These are phyloP conservation scores for Neocallimastix lanati DNA, from an alignment of 192 early-diverging fungal species.

Conservation along the genomic window DNA sequence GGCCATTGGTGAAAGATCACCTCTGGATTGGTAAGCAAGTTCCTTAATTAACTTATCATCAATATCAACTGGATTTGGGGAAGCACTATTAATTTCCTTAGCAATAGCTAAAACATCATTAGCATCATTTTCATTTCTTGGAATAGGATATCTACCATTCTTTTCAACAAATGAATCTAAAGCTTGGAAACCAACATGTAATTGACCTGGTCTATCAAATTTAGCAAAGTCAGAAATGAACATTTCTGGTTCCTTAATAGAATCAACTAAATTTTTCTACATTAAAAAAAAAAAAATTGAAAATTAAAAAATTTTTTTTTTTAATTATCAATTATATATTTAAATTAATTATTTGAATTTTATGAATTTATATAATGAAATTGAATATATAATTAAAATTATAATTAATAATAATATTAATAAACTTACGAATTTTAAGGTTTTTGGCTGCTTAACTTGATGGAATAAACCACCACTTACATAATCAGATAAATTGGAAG, in stretches of 20 bases:
- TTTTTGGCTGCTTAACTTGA: constrained; percentile 86
- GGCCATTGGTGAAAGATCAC: constrained; percentile 84
- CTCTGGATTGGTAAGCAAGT: constrained; percentile 69
- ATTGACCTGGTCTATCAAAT: constrained; percentile 85
- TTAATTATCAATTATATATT: too few species aligned
- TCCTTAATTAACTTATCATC: constrained; percentile 73
- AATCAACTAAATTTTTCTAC: constrained; percentile 49
- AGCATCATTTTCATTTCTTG: constrained; percentile 73
- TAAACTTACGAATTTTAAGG: constrained; percentile 55
- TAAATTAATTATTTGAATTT: too few species aligned
- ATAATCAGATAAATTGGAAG: constrained; percentile 53
- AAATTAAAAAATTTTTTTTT: too few species aligned
- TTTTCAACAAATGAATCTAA: constrained; percentile 61
- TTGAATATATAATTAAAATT: too few species aligned
- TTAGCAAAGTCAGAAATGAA: constrained; percentile 89
- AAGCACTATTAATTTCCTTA: constrained; percentile 49
- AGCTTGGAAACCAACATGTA: constrained; percentile 88
- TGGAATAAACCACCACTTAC: constrained; percentile 74
- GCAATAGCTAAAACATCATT: constrained; percentile 51
- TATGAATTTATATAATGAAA: too few species aligned
- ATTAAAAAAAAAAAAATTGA: not conserved
- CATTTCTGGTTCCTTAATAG: constrained; percentile 63
- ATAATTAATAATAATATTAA: too few species aligned
- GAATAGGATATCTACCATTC: constrained; percentile 53
- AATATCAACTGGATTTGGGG: constrained; percentile 48